Evolutionary conservation across 2,329 filamentous ascomycete species (phyloP).

Genomic region (Paraphoma chrysanthemicola): DNA sequence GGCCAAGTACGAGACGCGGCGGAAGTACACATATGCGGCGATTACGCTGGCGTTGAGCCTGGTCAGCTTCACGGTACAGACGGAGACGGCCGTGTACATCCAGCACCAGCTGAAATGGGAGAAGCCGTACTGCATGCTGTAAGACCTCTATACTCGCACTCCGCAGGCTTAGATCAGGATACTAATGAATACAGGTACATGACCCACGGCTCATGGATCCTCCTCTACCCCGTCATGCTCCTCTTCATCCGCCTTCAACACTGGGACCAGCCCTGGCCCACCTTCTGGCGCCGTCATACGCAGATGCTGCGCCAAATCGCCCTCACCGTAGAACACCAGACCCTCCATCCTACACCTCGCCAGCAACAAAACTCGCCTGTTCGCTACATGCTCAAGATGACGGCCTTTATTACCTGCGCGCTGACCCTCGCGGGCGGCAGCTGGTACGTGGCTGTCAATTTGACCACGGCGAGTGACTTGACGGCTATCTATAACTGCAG

Average conservation of each 20-base stretch:
- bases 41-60: slow-evolving; percentile 85
- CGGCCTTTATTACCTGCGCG: slow-evolving; percentile 80
- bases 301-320: slow-evolving; percentile 69
- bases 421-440: slow-evolving; percentile 89
- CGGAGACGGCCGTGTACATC: slow-evolving; percentile 93
- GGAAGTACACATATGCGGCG: slow-evolving; percentile 85
- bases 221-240: slow-evolving; percentile 88
- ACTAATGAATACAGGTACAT: slow-evolving; percentile 58
- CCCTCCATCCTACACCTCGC: slow-evolving; percentile 67
- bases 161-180: slow-evolving; percentile 44
- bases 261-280: slow-evolving; percentile 76
- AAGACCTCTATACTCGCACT: slow-evolving; percentile 25
- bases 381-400: slow-evolving; percentile 80
- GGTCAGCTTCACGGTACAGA: slow-evolving; percentile 90
- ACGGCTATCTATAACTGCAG: slow-evolving; percentile 99
- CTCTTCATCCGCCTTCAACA: slow-evolving; percentile 80
- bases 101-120: slow-evolving; percentile 92
- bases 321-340: slow-evolving; percentile 85
- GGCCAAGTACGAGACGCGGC: slow-evolving; percentile 71
- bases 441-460: slow-evolving; percentile 94
- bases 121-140: slow-evolving; percentile 99
- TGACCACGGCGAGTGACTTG: slow-evolving; percentile 91
- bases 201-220: slow-evolving; percentile 90
- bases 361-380: slow-evolving; percentile 61
- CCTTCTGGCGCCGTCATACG: slow-evolving; percentile 82